A percentile compares a stretch with the other conserved stretches of the same genome.
These are phyloP conservation scores for Hortiboletus campestris DNA, from an alignment of 768 basidiomycete genomes.

Conservation along the genomic window DNA sequence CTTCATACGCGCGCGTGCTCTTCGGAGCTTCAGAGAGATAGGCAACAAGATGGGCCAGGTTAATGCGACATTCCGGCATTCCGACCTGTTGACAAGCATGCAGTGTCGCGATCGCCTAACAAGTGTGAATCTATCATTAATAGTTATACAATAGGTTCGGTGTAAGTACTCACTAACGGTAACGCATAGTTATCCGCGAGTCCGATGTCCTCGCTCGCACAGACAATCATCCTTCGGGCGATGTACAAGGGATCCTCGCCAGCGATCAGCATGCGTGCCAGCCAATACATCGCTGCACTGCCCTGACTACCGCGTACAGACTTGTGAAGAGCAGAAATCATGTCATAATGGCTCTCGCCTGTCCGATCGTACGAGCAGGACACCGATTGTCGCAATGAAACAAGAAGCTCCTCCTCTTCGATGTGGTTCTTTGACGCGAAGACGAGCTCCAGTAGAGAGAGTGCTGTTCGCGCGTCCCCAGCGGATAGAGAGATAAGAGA, in stretches of 20 bases:
- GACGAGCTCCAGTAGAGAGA: constrained; percentile 74
- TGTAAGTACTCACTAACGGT: constrained; percentile 50
- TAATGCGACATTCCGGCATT: constrained; percentile 83
- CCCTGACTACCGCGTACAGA: constrained; percentile 75
- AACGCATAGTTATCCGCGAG: constrained; percentile 76
- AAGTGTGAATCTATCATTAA: background rate
- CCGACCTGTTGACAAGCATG: constrained; percentile 68
- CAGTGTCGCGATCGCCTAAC: constrained; percentile 58
- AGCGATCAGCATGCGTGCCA: constrained; percentile 77
- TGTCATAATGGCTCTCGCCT: constrained; percentile 75
- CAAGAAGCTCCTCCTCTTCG: constrained; percentile 50
- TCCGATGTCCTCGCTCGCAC: constrained; percentile 86
- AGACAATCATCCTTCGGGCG: constrained; percentile 70
- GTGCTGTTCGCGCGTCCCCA: constrained; percentile 76
- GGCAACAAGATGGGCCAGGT: constrained; percentile 71
- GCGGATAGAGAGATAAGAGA: constrained; percentile 53
- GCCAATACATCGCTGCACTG: constrained; percentile 83
- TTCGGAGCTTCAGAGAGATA: constrained; percentile 85
- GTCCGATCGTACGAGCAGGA: constrained; percentile 70
- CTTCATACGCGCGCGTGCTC: constrained; percentile 76
- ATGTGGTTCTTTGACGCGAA: constrained; percentile 42
- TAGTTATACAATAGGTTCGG: constrained; percentile 6
- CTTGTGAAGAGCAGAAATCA: constrained; percentile 86
- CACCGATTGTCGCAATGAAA: constrained; percentile 58
- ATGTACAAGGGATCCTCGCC: constrained; percentile 83